Evolutionary conservation across 495 filamentous ascomycete genomes (phyloP), one percentile per base, ranked within the genome.

Genomic region (Collariella sp.): DNA sequence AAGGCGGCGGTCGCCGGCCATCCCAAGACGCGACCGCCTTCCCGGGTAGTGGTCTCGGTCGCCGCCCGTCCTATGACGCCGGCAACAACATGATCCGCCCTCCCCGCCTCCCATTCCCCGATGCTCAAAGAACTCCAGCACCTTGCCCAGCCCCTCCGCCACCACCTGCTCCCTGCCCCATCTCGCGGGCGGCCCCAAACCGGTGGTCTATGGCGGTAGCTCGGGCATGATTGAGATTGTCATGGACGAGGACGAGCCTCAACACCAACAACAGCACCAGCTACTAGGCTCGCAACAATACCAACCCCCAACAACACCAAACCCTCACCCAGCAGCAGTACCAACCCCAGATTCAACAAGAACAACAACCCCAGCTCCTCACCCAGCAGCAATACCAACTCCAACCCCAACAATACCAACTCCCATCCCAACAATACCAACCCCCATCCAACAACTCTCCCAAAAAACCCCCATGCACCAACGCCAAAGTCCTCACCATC

Each of bases 51-150:
- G n/a, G n/a, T n/a, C n/a, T n/a, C 24, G 34, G 42, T 38, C 47
- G 59, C 54, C 53, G 52, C 26, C 82, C 67, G 85, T 94, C 54
- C 1, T 72, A 88, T 29, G 65, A 78, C 67, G 70, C 76, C n/a
- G n/a, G n/a, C 55, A 66, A 59, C 50, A 64, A 66, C 12, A 46
- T 36, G 24, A 72, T 74, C 54, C 70, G 74, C 36, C 69, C 71
- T 23, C 75, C 76, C 0, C 76, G 76, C 77, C 0, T 76, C 74
- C 1, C 70, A 70, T 7, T 70, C 70, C 31, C 83, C 85, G 11
- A 78, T 95, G 29, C 74, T 95, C 36, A 83, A 83, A 46, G 86
- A 95, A 58, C 79, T 95, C n/a, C 86, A 89, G 63, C 89, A 96
- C 69, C 78, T 96, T 9, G 82, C 83, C 24, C 73, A 62, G 15